Evolutionary conservation across 768 basidiomycete genomes (phyloP).

Genomic region (Tylopilus subfusipes): DNA sequence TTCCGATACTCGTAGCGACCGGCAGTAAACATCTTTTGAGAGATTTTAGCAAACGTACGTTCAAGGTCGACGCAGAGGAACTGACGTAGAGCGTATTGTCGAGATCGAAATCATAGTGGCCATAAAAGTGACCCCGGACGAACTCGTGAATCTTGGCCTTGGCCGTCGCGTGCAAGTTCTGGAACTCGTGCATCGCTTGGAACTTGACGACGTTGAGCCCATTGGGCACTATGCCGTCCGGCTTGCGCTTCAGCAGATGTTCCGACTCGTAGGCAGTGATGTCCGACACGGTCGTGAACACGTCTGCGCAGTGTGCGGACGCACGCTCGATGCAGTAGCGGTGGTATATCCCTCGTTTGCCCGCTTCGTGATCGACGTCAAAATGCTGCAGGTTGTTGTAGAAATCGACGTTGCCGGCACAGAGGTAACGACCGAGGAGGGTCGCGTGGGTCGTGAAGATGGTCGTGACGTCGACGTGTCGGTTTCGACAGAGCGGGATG

Average conservation of each 20-base stretch:
- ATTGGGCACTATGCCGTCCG: constrained; percentile 94
- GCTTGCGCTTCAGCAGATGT: constrained; percentile 95
- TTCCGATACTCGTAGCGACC: constrained; percentile 99
- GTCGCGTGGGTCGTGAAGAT: constrained; percentile 99
- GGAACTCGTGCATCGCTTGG: constrained; percentile 99
- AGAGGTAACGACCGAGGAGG: constrained; percentile 96
- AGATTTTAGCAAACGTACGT: constrained; percentile 4
- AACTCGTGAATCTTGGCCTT: constrained; percentile 99
- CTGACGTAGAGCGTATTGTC: constrained; percentile 84
- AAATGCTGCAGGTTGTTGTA: constrained; percentile 99
- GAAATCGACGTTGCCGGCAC: constrained; percentile 96
- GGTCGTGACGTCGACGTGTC: constrained; percentile 97
- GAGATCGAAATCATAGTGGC: constrained; percentile 94
- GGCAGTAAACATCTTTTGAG: constrained; percentile 89
- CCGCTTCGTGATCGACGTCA: constrained; percentile 98
- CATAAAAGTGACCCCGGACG: constrained; percentile 96
- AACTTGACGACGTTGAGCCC: constrained; percentile 99
- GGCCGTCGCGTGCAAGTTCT: constrained; percentile 86
- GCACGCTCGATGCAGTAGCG: constrained; percentile 96
- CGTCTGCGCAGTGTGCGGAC: constrained; percentile 92
- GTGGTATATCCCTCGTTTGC: constrained; percentile 98
- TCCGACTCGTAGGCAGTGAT: constrained; percentile 98
- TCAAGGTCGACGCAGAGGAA: constrained; percentile 1
- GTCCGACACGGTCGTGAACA: constrained; percentile 97
- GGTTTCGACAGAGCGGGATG: constrained; percentile 90